Conservation (phyloP, 805 yeast genomes). For the Pachysolen tannophilus region DNA sequence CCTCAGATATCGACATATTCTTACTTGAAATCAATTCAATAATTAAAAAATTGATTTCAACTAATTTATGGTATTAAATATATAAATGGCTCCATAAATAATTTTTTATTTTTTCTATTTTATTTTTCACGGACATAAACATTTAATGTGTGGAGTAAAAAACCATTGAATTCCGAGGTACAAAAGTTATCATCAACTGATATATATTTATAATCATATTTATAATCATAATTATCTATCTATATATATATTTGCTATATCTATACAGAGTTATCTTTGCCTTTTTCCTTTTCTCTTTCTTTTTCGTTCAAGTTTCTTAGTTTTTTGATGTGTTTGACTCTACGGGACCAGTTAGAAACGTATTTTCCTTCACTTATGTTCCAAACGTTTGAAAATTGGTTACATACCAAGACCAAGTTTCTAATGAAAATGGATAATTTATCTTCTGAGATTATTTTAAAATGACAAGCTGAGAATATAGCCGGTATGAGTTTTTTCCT, state of each 20-base stretch:
- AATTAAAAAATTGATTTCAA: too few relatives aligned
- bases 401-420: slow-evolving; percentile 55
- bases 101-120: too few relatives aligned
- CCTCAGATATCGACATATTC: too few relatives aligned
- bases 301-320: slow-evolving; percentile 14
- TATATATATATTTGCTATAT: background rate
- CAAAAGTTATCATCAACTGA: too few relatives aligned
- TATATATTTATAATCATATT: too few relatives aligned
- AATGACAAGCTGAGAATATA: slow-evolving; percentile 66
- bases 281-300: background rate
- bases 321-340: slow-evolving; percentile 46
- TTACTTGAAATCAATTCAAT: too few relatives aligned
- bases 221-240: slow-evolving; percentile 1
- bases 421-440: slow-evolving; percentile 59
- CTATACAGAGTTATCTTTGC: background rate
- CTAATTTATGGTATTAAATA: too few relatives aligned
- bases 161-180: too few relatives aligned
- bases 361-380: slow-evolving; percentile 44
- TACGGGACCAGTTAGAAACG: slow-evolving; percentile 58
- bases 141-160: too few relatives aligned
- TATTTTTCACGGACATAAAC: too few relatives aligned
- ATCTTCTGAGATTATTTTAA: slow-evolving; percentile 56
- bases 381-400: slow-evolving; percentile 73
- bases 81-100: too few relatives aligned
- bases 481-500: slow-evolving; percentile 69